Conservation (phyloP, 2,329 filamentous ascomycete genomes). For the Claviceps sp. region DNA sequence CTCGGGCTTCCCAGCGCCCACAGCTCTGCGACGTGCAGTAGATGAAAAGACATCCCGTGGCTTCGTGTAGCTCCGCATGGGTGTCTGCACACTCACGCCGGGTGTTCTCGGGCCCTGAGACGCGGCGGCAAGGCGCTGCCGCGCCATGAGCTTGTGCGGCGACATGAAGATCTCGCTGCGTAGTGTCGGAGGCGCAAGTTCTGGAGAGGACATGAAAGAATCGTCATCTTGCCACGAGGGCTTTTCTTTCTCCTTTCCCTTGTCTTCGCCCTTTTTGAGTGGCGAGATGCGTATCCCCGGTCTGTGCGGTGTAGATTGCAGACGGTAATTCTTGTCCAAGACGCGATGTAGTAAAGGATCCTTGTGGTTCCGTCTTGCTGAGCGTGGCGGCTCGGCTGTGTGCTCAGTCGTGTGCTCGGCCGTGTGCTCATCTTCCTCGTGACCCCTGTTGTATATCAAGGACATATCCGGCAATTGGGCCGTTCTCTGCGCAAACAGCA, state of each 20-base stretch:
- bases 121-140: constrained; percentile 28
- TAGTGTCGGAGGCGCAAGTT: constrained; percentile 67
- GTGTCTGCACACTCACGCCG: constrained; percentile 77
- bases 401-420: constrained; percentile 4
- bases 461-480: constrained; percentile 48
- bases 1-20: constrained; percentile 1
- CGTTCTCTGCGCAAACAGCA: constrained; percentile 38
- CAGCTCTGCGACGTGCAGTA: constrained; percentile 4
- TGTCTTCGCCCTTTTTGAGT: constrained; percentile 19
- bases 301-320: constrained; percentile 81
- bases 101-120: constrained; percentile 51
- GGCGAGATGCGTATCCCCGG: constrained; percentile 30
- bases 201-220: constrained; percentile 59
- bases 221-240: constrained; percentile 33
- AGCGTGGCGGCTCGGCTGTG: constrained; percentile 18
- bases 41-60: constrained; percentile 34
- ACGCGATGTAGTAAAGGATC: constrained; percentile 81
- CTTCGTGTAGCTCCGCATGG: constrained; percentile 33
- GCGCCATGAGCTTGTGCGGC: constrained; percentile 39
- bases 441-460: constrained; percentile 40
- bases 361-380: constrained; percentile 28
- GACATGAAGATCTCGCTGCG: constrained; percentile 78
- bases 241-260: constrained; percentile 10
- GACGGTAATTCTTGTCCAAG: constrained; percentile 89
- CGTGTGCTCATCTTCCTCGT: constrained; percentile 7